A percentile compares a stretch with the other conserved stretches of the same genome.
phyloP scores from a whole-genome alignment of 2,329 filamentous ascomycete genomes.

The Ilyonectria mors-panacis region DNA sequence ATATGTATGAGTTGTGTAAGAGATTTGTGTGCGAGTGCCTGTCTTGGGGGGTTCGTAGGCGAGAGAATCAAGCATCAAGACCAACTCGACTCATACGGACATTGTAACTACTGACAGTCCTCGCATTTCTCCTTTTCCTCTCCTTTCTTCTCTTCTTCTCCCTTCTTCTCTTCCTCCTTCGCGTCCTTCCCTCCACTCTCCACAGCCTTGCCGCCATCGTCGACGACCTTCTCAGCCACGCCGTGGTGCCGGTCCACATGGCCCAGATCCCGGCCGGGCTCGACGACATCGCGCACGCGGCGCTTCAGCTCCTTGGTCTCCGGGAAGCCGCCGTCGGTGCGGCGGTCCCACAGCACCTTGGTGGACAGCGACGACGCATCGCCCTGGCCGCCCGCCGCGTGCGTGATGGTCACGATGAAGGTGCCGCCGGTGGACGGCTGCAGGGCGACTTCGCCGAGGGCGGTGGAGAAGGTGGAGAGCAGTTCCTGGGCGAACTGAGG shows the following conservation, averaged over 20 bases:
- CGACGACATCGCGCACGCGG: constrained; percentile 84
- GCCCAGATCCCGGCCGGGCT: constrained; percentile 83
- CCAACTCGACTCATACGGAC: background rate
- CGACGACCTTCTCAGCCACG: constrained; percentile 20
- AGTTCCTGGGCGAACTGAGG: constrained; percentile 93
- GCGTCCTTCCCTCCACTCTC: constrained; percentile 1
- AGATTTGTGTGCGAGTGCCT: too few relatives aligned
- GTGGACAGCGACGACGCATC: constrained; percentile 46
- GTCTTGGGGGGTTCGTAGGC: too few relatives aligned
- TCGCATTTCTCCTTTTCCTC: constrained; percentile 42
- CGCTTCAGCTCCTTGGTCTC: constrained; percentile 94
- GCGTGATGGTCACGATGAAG: constrained; percentile 79
- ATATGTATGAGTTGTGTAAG: too few relatives aligned
- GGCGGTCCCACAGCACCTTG: constrained; percentile 88
- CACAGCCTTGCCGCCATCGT: constrained; percentile 6
- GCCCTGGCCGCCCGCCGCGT: constrained; percentile 49
- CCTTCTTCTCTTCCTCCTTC: constrained; percentile 22
- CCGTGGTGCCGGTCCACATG: constrained; percentile 78
- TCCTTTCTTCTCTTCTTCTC: constrained; percentile 19
- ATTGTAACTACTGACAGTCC: constrained; percentile 44
- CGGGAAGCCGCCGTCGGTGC: constrained; percentile 89
- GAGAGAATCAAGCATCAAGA: background rate
- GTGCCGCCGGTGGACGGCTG: constrained; percentile 88
- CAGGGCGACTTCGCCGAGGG: constrained; percentile 89
- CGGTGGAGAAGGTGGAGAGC: constrained; percentile 89